phyloP scores from a whole-genome alignment of 495 filamentous ascomycete species.

The Bryoglossum gracile region DNA sequence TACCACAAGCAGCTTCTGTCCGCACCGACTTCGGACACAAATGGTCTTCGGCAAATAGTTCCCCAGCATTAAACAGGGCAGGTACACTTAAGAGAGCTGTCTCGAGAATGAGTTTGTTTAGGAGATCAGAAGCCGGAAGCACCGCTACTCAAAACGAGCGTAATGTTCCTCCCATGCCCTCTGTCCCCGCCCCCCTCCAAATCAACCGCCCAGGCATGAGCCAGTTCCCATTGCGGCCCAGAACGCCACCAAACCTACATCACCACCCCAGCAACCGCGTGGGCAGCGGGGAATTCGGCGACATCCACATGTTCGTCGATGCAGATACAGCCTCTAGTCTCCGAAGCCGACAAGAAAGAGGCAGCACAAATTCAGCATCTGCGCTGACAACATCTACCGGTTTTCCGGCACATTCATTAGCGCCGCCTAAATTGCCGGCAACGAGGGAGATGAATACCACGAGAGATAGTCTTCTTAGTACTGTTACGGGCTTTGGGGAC shows the following conservation, averaged over 20 bases:
- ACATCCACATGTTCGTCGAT: conserved; percentile 66
- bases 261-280: conserved; percentile 7
- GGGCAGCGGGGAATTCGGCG: conserved; percentile 52
- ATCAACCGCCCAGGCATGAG: background rate
- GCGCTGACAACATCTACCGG: conserved; percentile 56
- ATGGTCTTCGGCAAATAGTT: conserved; percentile 10
- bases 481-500: conserved; percentile 56
- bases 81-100: background rate
- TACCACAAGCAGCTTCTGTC: conserved; percentile 8
- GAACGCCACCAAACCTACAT: conserved; percentile 1
- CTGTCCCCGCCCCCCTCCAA: no score
- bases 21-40: conserved; percentile 25
- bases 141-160: background rate
- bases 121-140: conserved; percentile 8
- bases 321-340: conserved; percentile 34
- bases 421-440: conserved; percentile 19
- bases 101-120: conserved; percentile 18
- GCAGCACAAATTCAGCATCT: conserved; percentile 10
- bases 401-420: conserved; percentile 64
- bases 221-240: conserved; percentile 6
- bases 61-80: conserved; percentile 1
- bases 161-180: no score
- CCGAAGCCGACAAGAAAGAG: conserved; percentile 7
- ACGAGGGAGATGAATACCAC: background rate
- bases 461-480: conserved; percentile 17